Percentiles rank a stretch among this genome's conserved stretches.
Evolutionary conservation across 1,284 basidiomycete species (phyloP).

Genomic region (Omphalotus olearius): DNA sequence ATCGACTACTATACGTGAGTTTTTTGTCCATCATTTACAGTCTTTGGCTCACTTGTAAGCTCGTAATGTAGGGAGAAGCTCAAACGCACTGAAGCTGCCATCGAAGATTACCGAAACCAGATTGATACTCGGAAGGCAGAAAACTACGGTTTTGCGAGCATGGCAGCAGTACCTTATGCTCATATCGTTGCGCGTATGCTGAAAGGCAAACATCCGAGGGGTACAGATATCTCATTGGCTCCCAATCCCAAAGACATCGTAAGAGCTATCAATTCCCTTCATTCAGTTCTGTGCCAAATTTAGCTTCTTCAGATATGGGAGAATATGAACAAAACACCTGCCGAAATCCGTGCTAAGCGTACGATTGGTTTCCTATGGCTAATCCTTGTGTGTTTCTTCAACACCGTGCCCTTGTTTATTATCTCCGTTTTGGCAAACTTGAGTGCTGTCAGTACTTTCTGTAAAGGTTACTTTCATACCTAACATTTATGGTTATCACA

Average conservation of each 20-base stretch:
- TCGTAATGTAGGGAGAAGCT: conserved; percentile 53
- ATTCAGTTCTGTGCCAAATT: conserved; percentile 2
- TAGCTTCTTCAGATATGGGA: conserved; percentile 65
- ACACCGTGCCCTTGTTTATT: conserved; percentile 83
- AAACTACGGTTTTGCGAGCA: conserved; percentile 90
- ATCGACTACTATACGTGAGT: conserved; percentile 82
- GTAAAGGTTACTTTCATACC: neutral
- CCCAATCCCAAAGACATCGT: conserved; percentile 87
- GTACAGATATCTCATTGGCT: conserved; percentile 66
- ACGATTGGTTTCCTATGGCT: conserved; percentile 76
- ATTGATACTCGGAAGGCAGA: conserved; percentile 79
- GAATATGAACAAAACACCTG: conserved; percentile 76
- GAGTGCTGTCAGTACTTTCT: conserved; percentile 47
- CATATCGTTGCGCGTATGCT: conserved; percentile 78
- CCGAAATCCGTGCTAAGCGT: conserved; percentile 62
- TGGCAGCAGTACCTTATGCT: conserved; percentile 90
- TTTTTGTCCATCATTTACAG: conserved; percentile 3
- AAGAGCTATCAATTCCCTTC: conserved; percentile 24
- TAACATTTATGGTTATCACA: conserved; percentile 19
- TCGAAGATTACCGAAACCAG: conserved; percentile 74
- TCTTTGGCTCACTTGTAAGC: neutral
- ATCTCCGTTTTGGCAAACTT: conserved; percentile 83
- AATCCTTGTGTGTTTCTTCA: conserved; percentile 78
- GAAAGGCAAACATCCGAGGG: conserved; percentile 64
- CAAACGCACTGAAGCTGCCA: conserved; percentile 71